Evolutionary conservation across 2,329 filamentous ascomycete genomes (phyloP).

Genomic region (Epichloe glyceriae): DNA sequence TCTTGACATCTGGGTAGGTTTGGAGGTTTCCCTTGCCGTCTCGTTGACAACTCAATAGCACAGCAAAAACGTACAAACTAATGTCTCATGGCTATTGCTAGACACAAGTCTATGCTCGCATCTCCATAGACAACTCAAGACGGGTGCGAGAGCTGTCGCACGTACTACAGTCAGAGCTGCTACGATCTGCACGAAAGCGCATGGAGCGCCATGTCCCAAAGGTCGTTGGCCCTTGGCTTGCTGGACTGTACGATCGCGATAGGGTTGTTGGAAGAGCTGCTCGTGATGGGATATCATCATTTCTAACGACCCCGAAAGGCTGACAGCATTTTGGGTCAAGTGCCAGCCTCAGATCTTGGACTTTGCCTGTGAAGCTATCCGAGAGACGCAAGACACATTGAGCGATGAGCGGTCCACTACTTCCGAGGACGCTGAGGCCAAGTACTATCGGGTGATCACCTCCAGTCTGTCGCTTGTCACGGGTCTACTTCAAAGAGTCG

Average conservation of each 20-base stretch:
- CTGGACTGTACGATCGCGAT: conserved; percentile 79
- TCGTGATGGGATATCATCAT: conserved; percentile 57
- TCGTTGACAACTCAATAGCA: neutral
- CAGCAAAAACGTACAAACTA: neutral
- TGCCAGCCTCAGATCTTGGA: conserved; percentile 73
- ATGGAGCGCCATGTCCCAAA: conserved; percentile 69
- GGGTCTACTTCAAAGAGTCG: conserved; percentile 34
- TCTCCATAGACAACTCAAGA: conserved; percentile 79
- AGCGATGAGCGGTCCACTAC: conserved; percentile 83
- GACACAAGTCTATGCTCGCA: conserved; percentile 76
- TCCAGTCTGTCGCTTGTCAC: conserved; percentile 42
- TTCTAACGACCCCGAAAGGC: conserved; percentile 73
- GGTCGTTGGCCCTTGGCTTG: conserved; percentile 80
- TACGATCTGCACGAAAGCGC: conserved; percentile 59
- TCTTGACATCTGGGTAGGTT: conserved; percentile 71
- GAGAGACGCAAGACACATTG: conserved; percentile 67
- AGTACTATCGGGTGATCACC: conserved; percentile 64
- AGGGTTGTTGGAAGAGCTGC: conserved; percentile 64
- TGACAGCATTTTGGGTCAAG: conserved; percentile 60
- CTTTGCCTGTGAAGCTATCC: conserved; percentile 67
- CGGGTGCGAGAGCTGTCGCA: conserved; percentile 83
- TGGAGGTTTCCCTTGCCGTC: neutral
- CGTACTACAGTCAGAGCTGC: conserved; percentile 50
- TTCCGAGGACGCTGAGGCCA: conserved; percentile 71
- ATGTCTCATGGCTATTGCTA: conserved; percentile 23